Conservation (phyloP, 352 stramenopile genomes). For the Pythium aristosporum region DNA sequence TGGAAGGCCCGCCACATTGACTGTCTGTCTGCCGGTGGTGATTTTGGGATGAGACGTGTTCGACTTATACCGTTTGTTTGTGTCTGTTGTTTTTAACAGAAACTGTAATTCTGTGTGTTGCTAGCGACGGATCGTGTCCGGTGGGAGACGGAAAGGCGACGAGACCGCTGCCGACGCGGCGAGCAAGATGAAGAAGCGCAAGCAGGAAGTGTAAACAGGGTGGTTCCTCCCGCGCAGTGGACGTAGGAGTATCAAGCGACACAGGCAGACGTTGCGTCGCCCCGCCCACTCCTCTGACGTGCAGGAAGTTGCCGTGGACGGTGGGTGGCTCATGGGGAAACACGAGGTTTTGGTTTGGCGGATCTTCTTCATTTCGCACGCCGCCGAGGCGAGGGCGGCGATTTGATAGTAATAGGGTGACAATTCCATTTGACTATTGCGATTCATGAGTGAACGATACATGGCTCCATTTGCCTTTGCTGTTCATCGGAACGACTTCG, state of each 20-base stretch:
- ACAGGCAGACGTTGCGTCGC: neutral
- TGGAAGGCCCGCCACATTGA: conserved; percentile 9
- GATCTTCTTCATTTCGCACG: conserved; percentile 9
- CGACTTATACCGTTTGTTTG: conserved; percentile 81
- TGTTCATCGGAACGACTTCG: neutral
- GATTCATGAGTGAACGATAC: neutral
- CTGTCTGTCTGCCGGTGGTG: conserved; percentile 28
- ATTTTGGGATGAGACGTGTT: conserved; percentile 40
- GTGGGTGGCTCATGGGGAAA: neutral
- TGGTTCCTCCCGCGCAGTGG: neutral
- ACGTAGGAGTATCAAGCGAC: conserved; percentile 4
- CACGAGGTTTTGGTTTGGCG: neutral
- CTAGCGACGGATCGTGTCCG: conserved; percentile 78
- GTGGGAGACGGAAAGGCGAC: conserved; percentile 69
- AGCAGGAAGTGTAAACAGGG: conserved; percentile 45
- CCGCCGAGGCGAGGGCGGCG: neutral
- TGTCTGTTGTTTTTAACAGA: conserved; percentile 84
- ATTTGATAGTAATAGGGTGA: conserved; percentile 36
- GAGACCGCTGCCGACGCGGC: conserved; percentile 43
- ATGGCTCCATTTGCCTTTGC: neutral
- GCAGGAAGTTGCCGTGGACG: neutral
- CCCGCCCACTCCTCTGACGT: neutral
- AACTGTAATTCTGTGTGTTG: conserved; percentile 90
- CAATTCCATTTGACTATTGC: conserved; percentile 24
- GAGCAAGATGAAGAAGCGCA: conserved; percentile 73